phyloP scores from a whole-genome alignment of 2,329 filamentous ascomycete species.

The Fusarium chaquense region DNA sequence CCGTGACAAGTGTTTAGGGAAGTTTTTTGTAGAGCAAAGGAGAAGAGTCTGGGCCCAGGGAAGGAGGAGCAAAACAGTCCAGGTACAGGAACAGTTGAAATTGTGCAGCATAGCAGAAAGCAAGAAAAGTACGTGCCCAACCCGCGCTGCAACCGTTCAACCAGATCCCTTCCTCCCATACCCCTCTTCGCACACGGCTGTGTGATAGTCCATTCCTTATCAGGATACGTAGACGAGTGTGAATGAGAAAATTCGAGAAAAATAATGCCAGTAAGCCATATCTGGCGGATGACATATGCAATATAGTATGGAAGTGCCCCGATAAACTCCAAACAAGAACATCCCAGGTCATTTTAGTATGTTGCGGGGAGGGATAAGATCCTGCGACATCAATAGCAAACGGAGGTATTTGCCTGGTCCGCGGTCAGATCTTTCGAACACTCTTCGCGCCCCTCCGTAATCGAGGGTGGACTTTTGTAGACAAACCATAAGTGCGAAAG shows the following conservation, averaged over 20 bases:
- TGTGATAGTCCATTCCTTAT: conserved; percentile 36
- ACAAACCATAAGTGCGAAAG: conserved; percentile 26
- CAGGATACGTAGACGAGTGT: conserved; percentile 35
- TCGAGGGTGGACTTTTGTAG: conserved; percentile 22
- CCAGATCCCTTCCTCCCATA: conserved; percentile 39
- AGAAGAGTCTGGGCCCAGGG: conserved; percentile 26
- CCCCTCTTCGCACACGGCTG: conserved; percentile 37
- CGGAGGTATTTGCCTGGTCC: conserved; percentile 11
- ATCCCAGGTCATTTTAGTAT: conserved; percentile 34
- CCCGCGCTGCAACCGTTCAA: conserved; percentile 44
- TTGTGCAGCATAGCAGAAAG: conserved; percentile 50
- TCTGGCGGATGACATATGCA: conserved; percentile 44
- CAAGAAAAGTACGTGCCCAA: conserved; percentile 45
- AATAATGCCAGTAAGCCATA: conserved; percentile 38
- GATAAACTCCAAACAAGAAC: conserved; percentile 47
- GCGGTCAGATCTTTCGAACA: conserved; percentile 3
- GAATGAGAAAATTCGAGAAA: conserved; percentile 32
- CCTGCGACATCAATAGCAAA: conserved; percentile 24
- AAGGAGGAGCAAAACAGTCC: conserved; percentile 26
- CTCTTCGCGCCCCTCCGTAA: conserved; percentile 20
- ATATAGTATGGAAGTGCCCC: conserved; percentile 41
- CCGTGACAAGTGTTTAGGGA: conserved; percentile 31
- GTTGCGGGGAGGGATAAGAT: conserved; percentile 27
- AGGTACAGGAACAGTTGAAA: conserved; percentile 44
- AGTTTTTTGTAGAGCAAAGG: conserved; percentile 43